A percentile compares a stretch with the other conserved stretches of the same genome.
phyloP scores from a whole-genome alignment of 305 asterid species.

The Fraxinus greggii region DNA sequence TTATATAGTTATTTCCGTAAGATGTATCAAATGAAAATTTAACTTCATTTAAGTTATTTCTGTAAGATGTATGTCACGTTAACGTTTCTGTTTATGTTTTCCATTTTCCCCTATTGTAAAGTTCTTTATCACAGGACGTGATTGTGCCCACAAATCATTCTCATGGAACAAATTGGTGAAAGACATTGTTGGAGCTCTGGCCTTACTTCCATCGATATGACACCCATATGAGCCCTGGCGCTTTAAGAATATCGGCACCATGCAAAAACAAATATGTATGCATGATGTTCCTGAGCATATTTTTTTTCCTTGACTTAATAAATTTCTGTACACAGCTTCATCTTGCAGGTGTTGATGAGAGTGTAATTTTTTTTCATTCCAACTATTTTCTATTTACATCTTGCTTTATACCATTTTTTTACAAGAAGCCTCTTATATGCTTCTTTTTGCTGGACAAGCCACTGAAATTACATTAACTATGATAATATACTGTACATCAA shows the following conservation, averaged over 20 bases:
- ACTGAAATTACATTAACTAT: neutral
- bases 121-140: constrained; percentile 98
- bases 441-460: neutral
- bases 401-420: neutral
- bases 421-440: neutral
- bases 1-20: neutral
- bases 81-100: constrained; percentile 24
- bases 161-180: constrained; percentile 85
- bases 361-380: neutral
- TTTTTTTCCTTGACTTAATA: neutral
- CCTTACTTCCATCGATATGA: constrained; percentile 72
- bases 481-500: neutral
- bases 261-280: constrained; percentile 96
- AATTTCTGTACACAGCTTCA: neutral
- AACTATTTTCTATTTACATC: constrained; percentile 1
- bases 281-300: constrained; percentile 26
- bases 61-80: constrained; percentile 5
- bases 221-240: constrained; percentile 98
- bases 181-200: constrained; percentile 88
- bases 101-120: constrained; percentile 36
- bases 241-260: constrained; percentile 89
- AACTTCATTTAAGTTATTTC: neutral
- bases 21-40: neutral
- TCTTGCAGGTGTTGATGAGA: neutral
- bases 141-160: constrained; percentile 96